Evolutionary conservation across 352 stramenopile genomes (phyloP).

Genomic region (Peronosclerospora sorghi): DNA sequence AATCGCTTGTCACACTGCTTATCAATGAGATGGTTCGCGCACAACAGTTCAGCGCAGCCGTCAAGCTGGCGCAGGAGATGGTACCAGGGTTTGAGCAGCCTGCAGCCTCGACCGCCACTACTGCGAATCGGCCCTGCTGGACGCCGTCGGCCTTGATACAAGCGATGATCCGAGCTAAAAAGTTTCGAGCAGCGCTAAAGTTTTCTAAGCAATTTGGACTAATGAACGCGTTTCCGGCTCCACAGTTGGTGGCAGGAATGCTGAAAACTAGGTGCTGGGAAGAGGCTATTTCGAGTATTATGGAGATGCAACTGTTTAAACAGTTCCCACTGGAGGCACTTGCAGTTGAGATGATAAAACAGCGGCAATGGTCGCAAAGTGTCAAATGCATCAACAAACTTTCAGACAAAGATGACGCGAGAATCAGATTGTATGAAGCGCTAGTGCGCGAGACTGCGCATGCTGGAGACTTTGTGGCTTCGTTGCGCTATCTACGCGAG

Average conservation of each 20-base stretch:
- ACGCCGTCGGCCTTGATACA: conserved; percentile 72
- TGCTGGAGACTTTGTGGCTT: conserved; percentile 60
- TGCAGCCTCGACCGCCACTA: conserved; percentile 2
- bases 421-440: conserved; percentile 32
- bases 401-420: conserved; percentile 25
- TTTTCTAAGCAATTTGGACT: conserved; percentile 76
- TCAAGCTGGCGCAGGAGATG: conserved; percentile 73
- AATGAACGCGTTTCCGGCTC: conserved; percentile 49
- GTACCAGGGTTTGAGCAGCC: conserved; percentile 60
- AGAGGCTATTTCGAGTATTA: conserved; percentile 59
- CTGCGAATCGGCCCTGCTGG: conserved; percentile 31
- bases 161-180: conserved; percentile 69
- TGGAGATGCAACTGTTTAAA: conserved; percentile 59
- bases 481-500: conserved; percentile 58
- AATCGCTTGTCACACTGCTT: conserved; percentile 70
- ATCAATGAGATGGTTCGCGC: conserved; percentile 69
- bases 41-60: conserved; percentile 52
- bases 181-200: conserved; percentile 66
- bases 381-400: conserved; percentile 80
- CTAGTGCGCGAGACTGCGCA: conserved; percentile 47
- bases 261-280: conserved; percentile 57
- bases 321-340: conserved; percentile 63
- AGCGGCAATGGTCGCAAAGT: conserved; percentile 54
- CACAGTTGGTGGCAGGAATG: conserved; percentile 56
- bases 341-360: conserved; percentile 50